Conservation (phyloP, 148 eudicot species). For the Fagopyrum tataricum region DNA sequence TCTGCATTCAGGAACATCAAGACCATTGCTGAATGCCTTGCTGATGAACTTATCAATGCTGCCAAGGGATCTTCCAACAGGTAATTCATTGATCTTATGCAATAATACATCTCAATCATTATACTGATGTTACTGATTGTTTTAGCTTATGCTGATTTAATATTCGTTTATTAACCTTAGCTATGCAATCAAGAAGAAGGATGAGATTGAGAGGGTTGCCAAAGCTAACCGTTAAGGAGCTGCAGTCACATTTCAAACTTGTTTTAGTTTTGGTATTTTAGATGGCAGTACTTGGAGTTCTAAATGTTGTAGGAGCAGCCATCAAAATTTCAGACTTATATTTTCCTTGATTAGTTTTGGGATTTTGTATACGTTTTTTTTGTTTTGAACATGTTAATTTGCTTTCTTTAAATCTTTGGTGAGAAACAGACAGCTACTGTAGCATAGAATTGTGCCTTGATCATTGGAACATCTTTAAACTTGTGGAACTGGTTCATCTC, state of each 20-base stretch:
- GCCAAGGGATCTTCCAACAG: constrained; percentile 17
- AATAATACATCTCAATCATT: no score
- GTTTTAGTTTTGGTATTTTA: neutral
- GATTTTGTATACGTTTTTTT: no score
- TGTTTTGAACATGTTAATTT: no score
- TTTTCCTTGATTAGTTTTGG: no score
- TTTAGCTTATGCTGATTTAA: neutral
- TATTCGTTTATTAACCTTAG: neutral
- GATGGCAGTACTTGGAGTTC: neutral
- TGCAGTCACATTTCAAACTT: neutral
- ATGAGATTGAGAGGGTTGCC: constrained; percentile 15
- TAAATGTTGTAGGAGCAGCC: neutral
- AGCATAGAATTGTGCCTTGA: no score
- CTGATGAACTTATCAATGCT: constrained; percentile 11
- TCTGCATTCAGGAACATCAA: constrained; percentile 15
- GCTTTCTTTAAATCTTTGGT: no score
- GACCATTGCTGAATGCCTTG: constrained; percentile 14
- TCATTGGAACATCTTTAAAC: no score
- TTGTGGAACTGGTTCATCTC: no score
- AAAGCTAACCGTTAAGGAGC: constrained; percentile 8
- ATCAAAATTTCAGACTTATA: no score
- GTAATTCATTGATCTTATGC: neutral
- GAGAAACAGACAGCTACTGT: no score
- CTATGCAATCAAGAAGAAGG: constrained; percentile 13
- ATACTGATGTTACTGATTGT: no score